Percentiles rank a stretch among this genome's conserved stretches.
These are phyloP conservation scores for Sclerotinia spermophila DNA, from an alignment of 2,329 filamentous ascomycete genomes.

Conservation along the genomic window DNA sequence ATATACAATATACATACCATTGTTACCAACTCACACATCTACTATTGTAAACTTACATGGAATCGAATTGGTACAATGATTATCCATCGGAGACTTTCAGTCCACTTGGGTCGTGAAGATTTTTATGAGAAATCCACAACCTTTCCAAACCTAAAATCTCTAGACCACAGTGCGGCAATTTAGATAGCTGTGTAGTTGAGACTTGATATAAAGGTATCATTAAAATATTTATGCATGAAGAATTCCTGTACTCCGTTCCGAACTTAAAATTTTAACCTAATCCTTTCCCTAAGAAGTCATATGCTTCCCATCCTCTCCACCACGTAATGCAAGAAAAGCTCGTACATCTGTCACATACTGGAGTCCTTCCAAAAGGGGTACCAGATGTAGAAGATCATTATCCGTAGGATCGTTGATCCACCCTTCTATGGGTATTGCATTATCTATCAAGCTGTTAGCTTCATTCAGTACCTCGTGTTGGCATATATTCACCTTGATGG, in stretches of 20 bases:
- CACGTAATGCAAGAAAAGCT: constrained; percentile 80
- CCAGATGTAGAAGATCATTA: constrained; percentile 86
- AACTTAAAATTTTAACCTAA: constrained; percentile 4
- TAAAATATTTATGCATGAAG: constrained; percentile 20
- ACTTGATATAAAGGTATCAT: constrained; percentile 13
- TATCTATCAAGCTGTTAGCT: constrained; percentile 57
- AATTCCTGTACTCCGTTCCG: constrained; percentile 7
- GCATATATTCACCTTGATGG: constrained; percentile 72
- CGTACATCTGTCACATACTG: constrained; percentile 97
- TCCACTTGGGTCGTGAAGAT: not conserved
- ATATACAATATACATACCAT: not conserved
- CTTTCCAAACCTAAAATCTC: not conserved
- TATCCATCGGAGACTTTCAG: not conserved
- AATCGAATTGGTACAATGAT: not conserved
- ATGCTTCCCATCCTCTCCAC: constrained; percentile 70
- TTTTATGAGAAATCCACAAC: not conserved
- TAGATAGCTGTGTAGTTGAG: not conserved
- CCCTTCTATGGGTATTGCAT: constrained; percentile 97
- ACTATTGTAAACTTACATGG: not conserved
- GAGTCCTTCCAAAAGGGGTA: constrained; percentile 87
- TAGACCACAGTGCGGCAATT: not conserved
- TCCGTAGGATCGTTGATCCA: constrained; percentile 99
- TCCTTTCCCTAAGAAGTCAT: constrained; percentile 24
- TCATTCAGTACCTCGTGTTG: constrained; percentile 10
- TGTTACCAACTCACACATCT: not conserved